These are phyloP conservation scores for Aspergillus nomiae DNA, from an alignment of 2,329 filamentous ascomycete species.

Conservation along the genomic window DNA sequence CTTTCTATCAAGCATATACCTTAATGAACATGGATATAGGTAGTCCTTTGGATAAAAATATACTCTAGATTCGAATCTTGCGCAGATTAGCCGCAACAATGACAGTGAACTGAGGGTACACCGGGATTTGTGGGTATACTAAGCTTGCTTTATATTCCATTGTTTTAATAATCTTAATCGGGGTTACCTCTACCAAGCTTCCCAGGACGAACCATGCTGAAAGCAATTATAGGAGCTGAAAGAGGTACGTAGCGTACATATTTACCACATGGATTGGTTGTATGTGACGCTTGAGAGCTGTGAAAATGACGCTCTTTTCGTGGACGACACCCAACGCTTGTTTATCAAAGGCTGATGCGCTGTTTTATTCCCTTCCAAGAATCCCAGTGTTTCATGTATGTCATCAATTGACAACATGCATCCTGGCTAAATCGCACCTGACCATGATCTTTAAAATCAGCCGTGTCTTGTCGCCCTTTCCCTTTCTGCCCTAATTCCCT, in stretches of 20 bases:
- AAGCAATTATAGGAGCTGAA: neutral
- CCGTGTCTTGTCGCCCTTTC: neutral
- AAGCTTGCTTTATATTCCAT: neutral
- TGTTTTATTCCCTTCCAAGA: neutral
- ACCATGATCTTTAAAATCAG: neutral
- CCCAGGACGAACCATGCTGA: neutral
- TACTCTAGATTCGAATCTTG: neutral
- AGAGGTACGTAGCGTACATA: neutral
- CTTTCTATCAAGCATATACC: slow-evolving; percentile 6
- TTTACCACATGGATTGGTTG: neutral
- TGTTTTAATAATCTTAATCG: neutral
- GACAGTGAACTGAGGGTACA: neutral
- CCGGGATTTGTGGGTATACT: neutral
- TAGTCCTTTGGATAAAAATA: neutral
- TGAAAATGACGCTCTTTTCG: neutral
- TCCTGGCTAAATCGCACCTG: neutral
- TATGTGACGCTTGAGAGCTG: neutral
- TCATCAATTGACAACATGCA: neutral
- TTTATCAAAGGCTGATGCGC: neutral
- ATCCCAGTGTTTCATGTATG: neutral
- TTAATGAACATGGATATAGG: slow-evolving; percentile 11
- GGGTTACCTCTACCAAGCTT: neutral
- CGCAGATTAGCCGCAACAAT: neutral
- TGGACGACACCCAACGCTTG: neutral
- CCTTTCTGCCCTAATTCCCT: too few relatives aligned